Percentiles rank a stretch among this genome's conserved stretches.
phyloP scores from a whole-genome alignment of 257 asterid genomes.

The Jaltomata sinuosa region DNA sequence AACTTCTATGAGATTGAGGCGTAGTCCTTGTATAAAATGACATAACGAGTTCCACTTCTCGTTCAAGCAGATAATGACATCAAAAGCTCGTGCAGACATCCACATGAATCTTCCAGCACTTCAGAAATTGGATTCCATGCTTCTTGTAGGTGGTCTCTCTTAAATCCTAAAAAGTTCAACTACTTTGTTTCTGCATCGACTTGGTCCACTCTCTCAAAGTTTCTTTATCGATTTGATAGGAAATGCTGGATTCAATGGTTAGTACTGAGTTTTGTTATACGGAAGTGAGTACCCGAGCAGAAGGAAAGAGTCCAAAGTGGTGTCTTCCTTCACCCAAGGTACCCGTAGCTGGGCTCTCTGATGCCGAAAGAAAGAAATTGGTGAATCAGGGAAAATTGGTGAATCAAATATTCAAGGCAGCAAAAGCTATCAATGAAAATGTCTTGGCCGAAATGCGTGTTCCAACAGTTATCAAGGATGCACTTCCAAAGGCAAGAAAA shows the following conservation, averaged over 20 bases:
- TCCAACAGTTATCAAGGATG: conserved; percentile 54
- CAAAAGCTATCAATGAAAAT: conserved; percentile 61
- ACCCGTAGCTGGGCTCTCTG: conserved; percentile 68
- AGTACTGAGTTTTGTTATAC: conserved; percentile 73
- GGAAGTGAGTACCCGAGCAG: conserved; percentile 75
- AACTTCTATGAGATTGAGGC: background rate
- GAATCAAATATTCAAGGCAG: conserved; percentile 80
- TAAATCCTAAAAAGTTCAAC: background rate
- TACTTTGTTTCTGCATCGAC: background rate
- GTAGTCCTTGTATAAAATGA: background rate
- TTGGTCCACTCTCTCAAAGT: background rate
- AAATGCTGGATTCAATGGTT: conserved; percentile 70
- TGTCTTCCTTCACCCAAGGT: conserved; percentile 92
- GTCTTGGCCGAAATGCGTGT: conserved; percentile 73
- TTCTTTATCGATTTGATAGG: conserved; percentile 29
- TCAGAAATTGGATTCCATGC: conserved; percentile 82
- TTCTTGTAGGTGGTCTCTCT: conserved; percentile 60
- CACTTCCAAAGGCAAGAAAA: conserved; percentile 58
- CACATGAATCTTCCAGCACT: conserved; percentile 92
- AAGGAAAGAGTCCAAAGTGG: conserved; percentile 76
- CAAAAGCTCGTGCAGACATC: conserved; percentile 81
- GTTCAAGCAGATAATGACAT: conserved; percentile 68
- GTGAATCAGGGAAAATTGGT: conserved; percentile 53
- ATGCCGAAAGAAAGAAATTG: conserved; percentile 56
- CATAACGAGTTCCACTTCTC: background rate